Conservation (phyloP, 2,329 filamentous ascomycete species). For the Hypoxylon rubiginosum region DNA sequence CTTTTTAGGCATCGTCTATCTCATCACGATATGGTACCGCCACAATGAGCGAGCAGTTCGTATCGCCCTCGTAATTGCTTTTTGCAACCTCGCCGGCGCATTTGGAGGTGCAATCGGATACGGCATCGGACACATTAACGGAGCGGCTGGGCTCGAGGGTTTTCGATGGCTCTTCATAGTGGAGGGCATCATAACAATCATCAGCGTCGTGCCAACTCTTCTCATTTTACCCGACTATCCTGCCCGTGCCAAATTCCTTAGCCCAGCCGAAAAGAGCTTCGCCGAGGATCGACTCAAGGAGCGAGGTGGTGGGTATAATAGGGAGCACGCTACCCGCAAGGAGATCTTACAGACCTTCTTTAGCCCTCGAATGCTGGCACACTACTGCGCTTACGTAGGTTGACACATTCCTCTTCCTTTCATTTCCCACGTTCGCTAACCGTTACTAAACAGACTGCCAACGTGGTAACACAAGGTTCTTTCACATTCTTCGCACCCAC, state of each 20-base stretch:
- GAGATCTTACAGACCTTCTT: conserved; percentile 55
- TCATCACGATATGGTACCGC: conserved; percentile 47
- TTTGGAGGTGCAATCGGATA: conserved; percentile 73
- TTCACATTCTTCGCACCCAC: conserved; percentile 67
- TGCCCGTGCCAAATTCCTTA: conserved; percentile 43
- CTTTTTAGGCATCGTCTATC: conserved; percentile 42
- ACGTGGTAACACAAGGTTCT: conserved; percentile 47
- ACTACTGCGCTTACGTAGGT: conserved; percentile 52
- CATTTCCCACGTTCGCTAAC: not conserved
- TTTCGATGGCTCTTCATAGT: conserved; percentile 65
- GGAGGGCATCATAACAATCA: conserved; percentile 70
- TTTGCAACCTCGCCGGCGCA: conserved; percentile 75
- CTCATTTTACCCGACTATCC: conserved; percentile 47
- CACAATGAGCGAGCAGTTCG: conserved; percentile 43
- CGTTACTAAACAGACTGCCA: conserved; percentile 41
- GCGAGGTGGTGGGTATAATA: conserved; percentile 54
- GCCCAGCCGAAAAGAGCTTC: conserved; percentile 39
- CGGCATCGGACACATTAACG: conserved; percentile 69
- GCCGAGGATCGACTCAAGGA: conserved; percentile 45
- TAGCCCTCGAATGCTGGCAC: conserved; percentile 55
- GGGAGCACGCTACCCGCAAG: conserved; percentile 52
- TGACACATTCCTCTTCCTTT: not conserved
- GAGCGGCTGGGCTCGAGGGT: conserved; percentile 60
- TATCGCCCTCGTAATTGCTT: conserved; percentile 75
- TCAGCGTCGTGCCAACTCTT: conserved; percentile 51